These are phyloP conservation scores for Puccinia hordei DNA, from an alignment of 1,284 basidiomycete genomes.

Conservation along the genomic window DNA sequence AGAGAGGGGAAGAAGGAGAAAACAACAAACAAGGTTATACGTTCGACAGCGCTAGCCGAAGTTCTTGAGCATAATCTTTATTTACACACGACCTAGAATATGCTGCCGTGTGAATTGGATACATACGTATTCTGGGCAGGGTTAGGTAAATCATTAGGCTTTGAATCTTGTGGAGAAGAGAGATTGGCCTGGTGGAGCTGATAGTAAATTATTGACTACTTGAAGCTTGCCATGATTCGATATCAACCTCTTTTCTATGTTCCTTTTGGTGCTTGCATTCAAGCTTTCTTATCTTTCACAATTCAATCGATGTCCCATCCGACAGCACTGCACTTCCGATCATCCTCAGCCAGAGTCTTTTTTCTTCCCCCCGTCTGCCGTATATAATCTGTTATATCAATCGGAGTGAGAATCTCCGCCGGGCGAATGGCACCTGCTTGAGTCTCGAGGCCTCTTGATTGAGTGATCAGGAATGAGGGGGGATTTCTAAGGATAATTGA, in stretches of 20 bases:
- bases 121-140: neutral
- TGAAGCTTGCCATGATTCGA: neutral
- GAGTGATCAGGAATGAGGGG: too few relatives aligned
- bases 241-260: neutral
- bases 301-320: neutral
- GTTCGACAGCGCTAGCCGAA: neutral
- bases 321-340: neutral
- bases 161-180: neutral
- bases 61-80: too few relatives aligned
- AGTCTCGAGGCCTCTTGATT: neutral
- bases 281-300: neutral
- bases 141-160: neutral
- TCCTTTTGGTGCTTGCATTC: neutral
- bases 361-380: too few relatives aligned
- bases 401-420: neutral
- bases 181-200: neutral
- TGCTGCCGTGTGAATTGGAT: neutral
- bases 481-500: too few relatives aligned
- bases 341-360: neutral
- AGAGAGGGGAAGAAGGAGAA: neutral
- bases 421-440: too few relatives aligned
- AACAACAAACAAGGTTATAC: conserved; percentile 5
- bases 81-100: neutral
- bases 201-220: neutral
- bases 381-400: neutral